phyloP scores from a whole-genome alignment of 805 yeast species.

The Lachancea cidri region DNA sequence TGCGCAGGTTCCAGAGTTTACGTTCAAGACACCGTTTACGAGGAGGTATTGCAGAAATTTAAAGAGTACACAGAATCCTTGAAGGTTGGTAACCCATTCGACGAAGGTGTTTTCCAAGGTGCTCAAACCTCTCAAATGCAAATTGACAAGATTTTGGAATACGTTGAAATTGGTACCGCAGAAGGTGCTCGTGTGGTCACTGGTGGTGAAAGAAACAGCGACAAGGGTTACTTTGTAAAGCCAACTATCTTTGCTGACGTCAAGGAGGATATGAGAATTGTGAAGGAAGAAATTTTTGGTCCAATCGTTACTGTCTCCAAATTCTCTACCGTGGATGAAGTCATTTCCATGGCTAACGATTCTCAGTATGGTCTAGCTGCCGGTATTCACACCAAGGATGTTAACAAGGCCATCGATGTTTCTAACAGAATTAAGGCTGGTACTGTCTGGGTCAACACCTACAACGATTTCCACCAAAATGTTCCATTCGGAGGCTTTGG shows the following conservation, averaged over 20 bases:
- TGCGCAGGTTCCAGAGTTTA: slow-evolving; percentile 89
- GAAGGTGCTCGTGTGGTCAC: slow-evolving; percentile 68
- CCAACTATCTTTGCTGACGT: slow-evolving; percentile 90
- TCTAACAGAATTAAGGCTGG: slow-evolving; percentile 69
- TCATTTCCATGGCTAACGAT: slow-evolving; percentile 66
- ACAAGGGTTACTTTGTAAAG: slow-evolving; percentile 64
- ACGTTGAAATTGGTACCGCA: slow-evolving; percentile 56
- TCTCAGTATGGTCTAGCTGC: slow-evolving; percentile 84
- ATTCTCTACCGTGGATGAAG: slow-evolving; percentile 71
- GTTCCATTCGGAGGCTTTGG: slow-evolving; percentile 93
- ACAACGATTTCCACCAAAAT: slow-evolving; percentile 78
- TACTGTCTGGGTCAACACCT: slow-evolving; percentile 78
- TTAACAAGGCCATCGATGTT: slow-evolving; percentile 61
- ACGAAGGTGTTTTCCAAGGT: slow-evolving; percentile 64
- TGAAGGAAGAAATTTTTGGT: slow-evolving; percentile 88
- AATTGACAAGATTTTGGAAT: slow-evolving; percentile 57
- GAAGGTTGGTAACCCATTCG: slow-evolving; percentile 78
- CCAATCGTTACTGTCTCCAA: slow-evolving; percentile 77
- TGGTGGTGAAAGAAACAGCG: slow-evolving; percentile 76
- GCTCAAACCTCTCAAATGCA: slow-evolving; percentile 69
- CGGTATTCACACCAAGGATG: slow-evolving; percentile 71
- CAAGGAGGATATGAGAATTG: slow-evolving; percentile 64
- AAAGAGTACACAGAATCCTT: slow-evolving; percentile 42
- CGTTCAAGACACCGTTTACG: slow-evolving; percentile 70
- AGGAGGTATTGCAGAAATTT: slow-evolving; percentile 56